Conservation (phyloP, 495 filamentous ascomycete species). For the Xylaria palmicola region DNA sequence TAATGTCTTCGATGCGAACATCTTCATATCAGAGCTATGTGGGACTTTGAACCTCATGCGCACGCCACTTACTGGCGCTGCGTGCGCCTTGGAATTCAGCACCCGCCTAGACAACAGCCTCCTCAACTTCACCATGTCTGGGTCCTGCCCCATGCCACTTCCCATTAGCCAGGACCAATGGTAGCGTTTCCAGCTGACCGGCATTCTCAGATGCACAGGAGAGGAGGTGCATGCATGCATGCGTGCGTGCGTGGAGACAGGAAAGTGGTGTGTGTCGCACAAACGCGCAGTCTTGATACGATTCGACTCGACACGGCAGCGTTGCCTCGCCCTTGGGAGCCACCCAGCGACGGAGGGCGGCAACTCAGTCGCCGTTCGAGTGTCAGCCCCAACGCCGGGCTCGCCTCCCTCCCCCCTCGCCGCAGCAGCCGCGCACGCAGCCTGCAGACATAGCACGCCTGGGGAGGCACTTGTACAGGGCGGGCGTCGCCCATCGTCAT, state of each 20-base stretch:
- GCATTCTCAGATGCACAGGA: slow-evolving; percentile 12
- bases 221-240: slow-evolving; percentile 5
- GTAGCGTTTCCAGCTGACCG: slow-evolving; percentile 17
- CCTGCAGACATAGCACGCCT: neutral
- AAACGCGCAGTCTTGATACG: slow-evolving; percentile 8
- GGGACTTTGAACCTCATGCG: neutral
- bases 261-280: slow-evolving; percentile 14
- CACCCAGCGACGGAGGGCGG: neutral
- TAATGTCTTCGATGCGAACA: too few relatives aligned
- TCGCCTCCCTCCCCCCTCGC: neutral
- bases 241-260: slow-evolving; percentile 16
- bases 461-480: neutral
- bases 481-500: neutral
- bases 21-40: too few relatives aligned
- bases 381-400: neutral
- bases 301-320: slow-evolving; percentile 2
- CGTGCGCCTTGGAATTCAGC: too few relatives aligned
- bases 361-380: neutral
- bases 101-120: too few relatives aligned
- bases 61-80: neutral
- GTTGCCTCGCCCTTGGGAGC: neutral
- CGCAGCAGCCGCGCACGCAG: neutral
- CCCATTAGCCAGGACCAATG: slow-evolving; percentile 4
- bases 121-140: neutral
- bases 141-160: neutral